phyloP scores from a whole-genome alignment of 2,329 filamentous ascomycete species.

The Ophiostoma himal-ulmi region DNA sequence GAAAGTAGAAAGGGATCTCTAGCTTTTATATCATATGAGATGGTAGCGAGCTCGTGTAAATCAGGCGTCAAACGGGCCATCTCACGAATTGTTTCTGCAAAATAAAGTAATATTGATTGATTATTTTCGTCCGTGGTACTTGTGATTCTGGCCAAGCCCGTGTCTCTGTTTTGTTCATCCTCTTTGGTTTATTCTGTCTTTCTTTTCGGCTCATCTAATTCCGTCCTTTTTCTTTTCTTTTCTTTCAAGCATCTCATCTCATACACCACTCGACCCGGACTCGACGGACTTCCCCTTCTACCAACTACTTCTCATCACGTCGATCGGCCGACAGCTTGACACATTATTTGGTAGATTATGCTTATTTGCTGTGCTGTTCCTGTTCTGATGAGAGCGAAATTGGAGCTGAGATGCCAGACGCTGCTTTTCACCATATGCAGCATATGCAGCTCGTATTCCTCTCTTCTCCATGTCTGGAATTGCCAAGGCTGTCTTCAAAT shows the following conservation, averaged over 20 bases:
- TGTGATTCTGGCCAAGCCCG: neutral
- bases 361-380: neutral
- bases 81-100: neutral
- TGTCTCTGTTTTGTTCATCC: neutral
- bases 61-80: neutral
- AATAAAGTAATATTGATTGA: neutral
- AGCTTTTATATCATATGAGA: neutral
- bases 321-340: neutral
- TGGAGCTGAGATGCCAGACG: slow-evolving; percentile 6
- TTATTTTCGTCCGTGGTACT: neutral
- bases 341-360: neutral
- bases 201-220: neutral
- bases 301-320: neutral
- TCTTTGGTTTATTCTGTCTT: neutral
- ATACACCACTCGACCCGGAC: neutral
- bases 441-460: neutral
- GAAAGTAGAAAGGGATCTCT: neutral
- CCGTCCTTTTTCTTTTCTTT: neutral
- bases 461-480: neutral
- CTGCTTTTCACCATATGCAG: neutral
- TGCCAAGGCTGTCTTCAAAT: neutral
- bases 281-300: neutral
- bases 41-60: neutral
- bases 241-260: neutral
- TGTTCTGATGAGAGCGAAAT: neutral